Conservation (phyloP, 1,284 basidiomycete species). For the Naganishia liquefaciens region DNA sequence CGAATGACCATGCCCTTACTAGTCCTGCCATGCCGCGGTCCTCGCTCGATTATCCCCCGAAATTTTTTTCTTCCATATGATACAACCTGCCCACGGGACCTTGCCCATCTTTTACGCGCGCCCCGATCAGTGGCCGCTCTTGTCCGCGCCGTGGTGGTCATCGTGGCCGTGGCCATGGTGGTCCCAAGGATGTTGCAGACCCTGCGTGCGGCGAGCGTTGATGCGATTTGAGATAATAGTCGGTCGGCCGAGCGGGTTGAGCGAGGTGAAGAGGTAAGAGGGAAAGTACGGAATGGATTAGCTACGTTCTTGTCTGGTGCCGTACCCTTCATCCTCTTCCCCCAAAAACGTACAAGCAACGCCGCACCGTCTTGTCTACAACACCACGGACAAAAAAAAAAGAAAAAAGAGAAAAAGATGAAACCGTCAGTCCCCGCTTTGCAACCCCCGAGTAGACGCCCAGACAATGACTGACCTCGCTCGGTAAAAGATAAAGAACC, state of each 20-base stretch:
- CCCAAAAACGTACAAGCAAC: conserved; percentile 54
- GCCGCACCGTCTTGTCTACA: conserved; percentile 58
- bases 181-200: conserved; percentile 59
- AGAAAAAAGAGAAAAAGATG: too few relatives aligned
- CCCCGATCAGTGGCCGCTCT: conserved; percentile 16
- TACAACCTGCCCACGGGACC: conserved; percentile 8
- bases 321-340: too few relatives aligned
- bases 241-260: neutral
- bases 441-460: too few relatives aligned
- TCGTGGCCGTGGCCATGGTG: conserved; percentile 50
- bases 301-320: neutral
- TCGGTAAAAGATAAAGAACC: conserved; percentile 97
- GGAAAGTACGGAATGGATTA: neutral
- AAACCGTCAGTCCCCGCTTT: neutral
- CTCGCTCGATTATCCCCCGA: too few relatives aligned
- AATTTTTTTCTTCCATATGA: neutral
- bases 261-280: conserved; percentile 1
- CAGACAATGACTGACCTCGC: conserved; percentile 64
- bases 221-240: too few relatives aligned
- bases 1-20: too few relatives aligned
- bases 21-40: too few relatives aligned
- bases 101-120: conserved; percentile 12
- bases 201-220: conserved; percentile 41
- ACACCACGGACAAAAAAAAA: too few relatives aligned
- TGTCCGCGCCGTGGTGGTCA: conserved; percentile 37